Conservation (phyloP, 1,284 basidiomycete genomes). For the Malassezia nana region DNA sequence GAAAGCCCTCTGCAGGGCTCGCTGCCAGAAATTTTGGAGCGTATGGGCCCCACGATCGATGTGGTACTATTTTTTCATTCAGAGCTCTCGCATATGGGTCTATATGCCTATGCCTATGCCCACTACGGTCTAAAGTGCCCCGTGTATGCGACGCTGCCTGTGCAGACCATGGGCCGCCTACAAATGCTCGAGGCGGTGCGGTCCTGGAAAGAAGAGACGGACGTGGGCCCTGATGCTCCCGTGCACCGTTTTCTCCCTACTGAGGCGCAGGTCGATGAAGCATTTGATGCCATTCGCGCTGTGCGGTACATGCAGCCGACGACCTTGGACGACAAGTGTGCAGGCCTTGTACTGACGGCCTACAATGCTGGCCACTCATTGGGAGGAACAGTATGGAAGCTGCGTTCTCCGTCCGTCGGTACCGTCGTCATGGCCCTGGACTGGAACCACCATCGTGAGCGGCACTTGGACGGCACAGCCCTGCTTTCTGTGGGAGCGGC, state of each 20-base stretch:
- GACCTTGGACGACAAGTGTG: slow-evolving; percentile 69
- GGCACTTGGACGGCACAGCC: slow-evolving; percentile 89
- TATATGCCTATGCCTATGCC: slow-evolving; percentile 81
- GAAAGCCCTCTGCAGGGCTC: neutral
- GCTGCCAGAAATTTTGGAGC: slow-evolving; percentile 9
- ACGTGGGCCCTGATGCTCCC: slow-evolving; percentile 25
- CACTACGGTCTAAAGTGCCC: slow-evolving; percentile 80
- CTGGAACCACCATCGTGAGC: slow-evolving; percentile 91
- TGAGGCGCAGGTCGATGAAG: slow-evolving; percentile 75
- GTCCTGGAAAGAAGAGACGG: slow-evolving; percentile 34
- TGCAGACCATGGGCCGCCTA: slow-evolving; percentile 88
- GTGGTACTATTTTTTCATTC: slow-evolving; percentile 87
- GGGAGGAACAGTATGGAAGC: slow-evolving; percentile 96
- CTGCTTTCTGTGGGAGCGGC: slow-evolving; percentile 25
- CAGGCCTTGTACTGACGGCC: slow-evolving; percentile 73
- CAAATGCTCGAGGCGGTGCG: slow-evolving; percentile 51
- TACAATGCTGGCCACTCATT: slow-evolving; percentile 92
- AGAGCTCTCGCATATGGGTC: slow-evolving; percentile 72
- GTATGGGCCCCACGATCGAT: slow-evolving; percentile 62
- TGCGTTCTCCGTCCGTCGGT: slow-evolving; percentile 87
- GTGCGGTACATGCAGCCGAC: slow-evolving; percentile 90
- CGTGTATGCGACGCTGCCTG: slow-evolving; percentile 89
- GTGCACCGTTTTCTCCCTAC: slow-evolving; percentile 58
- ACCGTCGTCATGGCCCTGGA: slow-evolving; percentile 92
- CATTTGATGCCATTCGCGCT: slow-evolving; percentile 83